Base-by-base conservation (phyloP, 192 early-diverging fungal genomes). In the Coemansia sp. region DNA sequence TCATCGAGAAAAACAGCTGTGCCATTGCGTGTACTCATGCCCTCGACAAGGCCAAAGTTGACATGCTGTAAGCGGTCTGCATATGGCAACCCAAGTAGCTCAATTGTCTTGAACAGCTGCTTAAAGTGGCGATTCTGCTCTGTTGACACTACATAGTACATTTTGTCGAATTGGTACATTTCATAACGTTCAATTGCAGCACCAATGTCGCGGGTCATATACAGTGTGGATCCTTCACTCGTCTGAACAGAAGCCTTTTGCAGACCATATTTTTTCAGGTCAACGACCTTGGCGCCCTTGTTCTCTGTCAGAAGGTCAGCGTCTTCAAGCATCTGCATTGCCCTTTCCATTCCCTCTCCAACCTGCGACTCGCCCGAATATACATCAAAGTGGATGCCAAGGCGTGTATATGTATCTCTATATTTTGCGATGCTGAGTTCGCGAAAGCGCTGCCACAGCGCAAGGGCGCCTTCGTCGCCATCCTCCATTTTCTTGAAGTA, bases 11-110 rank as follows among this genome's bases (percentile, higher is more conserved):
- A 95, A 23, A 98, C 92, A 25, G 88, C 94, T n/a, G 85, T 94
- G 62, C 97, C 96, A 75, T 90, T 93, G 58, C 96, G 93, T n/a
- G 97, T 99, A 63, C 88, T 93, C 92, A 99, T 96, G 75, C 89
- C 89, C 61, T 86, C 84, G 55, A 99, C 93, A 87, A 94, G 81
- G 42, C 97, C 97, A 79, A 94, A 99, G 73, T 87, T 89, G 64
- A 98, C 84, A 78, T 99, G 95, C 44, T 88, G 84, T 65, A 91
- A 89, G 62, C 82, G 84, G 53, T 86, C 82, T 53, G 89, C 87
- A 83, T 90, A 96, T 1, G 92, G 88, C 50, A 90, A 83, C 10
- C 84, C 86, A 66, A 95, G 83, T 45, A 92, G 81, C 68, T 94
- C 88, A 14, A 96, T 67, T 40, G 90, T 90, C 83, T 94, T 95